Percentiles rank a stretch among this genome's conserved stretches.
phyloP scores from a whole-genome alignment of 202 grass and related monocot genomes.

The Zoysia matrella region DNA sequence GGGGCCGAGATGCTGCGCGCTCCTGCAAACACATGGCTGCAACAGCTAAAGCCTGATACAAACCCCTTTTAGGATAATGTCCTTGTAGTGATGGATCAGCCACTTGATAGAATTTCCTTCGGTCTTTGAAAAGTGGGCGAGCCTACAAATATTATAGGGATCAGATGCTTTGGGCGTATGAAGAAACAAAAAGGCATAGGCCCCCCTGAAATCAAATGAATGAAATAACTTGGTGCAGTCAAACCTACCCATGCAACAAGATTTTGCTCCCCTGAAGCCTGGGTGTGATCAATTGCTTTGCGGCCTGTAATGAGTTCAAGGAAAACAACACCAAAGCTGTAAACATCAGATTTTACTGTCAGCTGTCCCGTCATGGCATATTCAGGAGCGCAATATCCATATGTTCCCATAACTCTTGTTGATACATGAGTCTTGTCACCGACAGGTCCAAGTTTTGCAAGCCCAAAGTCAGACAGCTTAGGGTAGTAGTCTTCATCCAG shows the following conservation, averaged over 20 bases:
- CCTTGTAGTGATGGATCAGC: constrained; percentile 74
- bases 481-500: constrained; percentile 82
- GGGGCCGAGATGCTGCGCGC: constrained; percentile 69
- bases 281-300: constrained; percentile 85
- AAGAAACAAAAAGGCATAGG: constrained; percentile 21
- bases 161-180: constrained; percentile 12
- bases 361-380: constrained; percentile 99
- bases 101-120: constrained; percentile 83
- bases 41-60: constrained; percentile 89
- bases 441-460: constrained; percentile 97
- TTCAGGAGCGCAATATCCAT: constrained; percentile 98
- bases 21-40: constrained; percentile 95
- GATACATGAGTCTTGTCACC: constrained; percentile 97
- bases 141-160: constrained; percentile 44
- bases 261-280: constrained; percentile 77
- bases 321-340: constrained; percentile 99
- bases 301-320: constrained; percentile 97
- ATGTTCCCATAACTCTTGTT: constrained; percentile 98
- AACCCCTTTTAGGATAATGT: constrained; percentile 74
- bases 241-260: constrained; percentile 91
- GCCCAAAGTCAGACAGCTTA: constrained; percentile 95
- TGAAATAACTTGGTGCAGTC: constrained; percentile 20
- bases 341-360: constrained; percentile 96
- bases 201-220: constrained; percentile 14
- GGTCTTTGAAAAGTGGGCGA: constrained; percentile 58